Base-by-base conservation (phyloP, 1,139 yeast genomes). In the Candida glucosophila region DNA sequence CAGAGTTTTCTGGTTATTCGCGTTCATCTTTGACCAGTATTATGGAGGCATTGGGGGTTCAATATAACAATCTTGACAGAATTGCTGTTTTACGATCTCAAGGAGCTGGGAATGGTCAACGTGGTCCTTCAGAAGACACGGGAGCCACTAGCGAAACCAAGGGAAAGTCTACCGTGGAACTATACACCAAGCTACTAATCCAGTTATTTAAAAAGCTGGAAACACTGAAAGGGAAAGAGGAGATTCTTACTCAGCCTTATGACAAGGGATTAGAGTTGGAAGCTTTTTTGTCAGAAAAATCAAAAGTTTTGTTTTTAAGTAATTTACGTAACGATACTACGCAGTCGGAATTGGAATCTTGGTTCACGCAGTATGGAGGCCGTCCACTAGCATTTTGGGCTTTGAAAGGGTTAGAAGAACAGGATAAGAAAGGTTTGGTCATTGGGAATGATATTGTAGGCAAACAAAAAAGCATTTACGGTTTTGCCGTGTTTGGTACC, bases 341-440 rank as follows among this genome's bases (percentile, higher is more conserved):
- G 1, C 96, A 86, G 50, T 70, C 86, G 20, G 96, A 88, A 49
- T 59, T 88, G 26, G 96, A 88, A 55, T 68, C 79, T 20, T 88
- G 96, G 95, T 85, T 85, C 45, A 74, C 86, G 4, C 93, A 81
- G 45, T 77, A 70, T 45, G 94, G 94, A 2, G 80, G 85, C 3
- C 66, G 90, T 24, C 94, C 95, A 2, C 67, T 82, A 25, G 92
- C 95, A 5, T 82, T 85, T 46, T 85, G 95, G 95, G 77, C 92
- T 1, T 61, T 86, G 29, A 77, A 78, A 43, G 62, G 67, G 10
- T 66, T 74, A 19, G 79, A 75, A 20, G 31, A 33, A 23, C 35
- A 29, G 29, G 31, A 31, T 26, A 28, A 29, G n/a, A 31, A 24
- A 18, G 23, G 14, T 10, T 19, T 20, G 17, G 20, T 23, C 14